These are phyloP conservation scores for Pilatotrama ljubarskyi DNA, from an alignment of 768 basidiomycete genomes.

Conservation along the genomic window DNA sequence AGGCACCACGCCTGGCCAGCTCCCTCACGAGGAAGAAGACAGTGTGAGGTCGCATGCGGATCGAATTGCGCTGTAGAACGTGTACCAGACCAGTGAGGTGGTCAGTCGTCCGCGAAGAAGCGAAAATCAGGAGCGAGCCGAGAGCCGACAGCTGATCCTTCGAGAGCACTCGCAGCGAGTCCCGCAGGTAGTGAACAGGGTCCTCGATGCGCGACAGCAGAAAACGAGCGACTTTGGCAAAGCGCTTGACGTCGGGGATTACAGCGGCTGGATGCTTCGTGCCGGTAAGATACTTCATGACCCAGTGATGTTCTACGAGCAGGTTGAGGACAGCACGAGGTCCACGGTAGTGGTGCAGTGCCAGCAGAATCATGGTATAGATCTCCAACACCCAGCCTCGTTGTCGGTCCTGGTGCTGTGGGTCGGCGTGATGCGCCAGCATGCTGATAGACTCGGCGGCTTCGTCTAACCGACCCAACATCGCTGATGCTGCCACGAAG, in stretches of 20 bases:
- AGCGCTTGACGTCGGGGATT: background rate
- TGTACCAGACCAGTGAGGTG: slow-evolving; percentile 43
- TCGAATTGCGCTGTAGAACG: slow-evolving; percentile 39
- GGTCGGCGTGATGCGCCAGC: slow-evolving; percentile 1
- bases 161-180: slow-evolving; percentile 33
- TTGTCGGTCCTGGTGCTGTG: slow-evolving; percentile 18
- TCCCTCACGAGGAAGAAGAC: slow-evolving; percentile 37
- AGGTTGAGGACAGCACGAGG: slow-evolving; percentile 38
- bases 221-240: background rate
- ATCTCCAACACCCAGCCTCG: slow-evolving; percentile 30
- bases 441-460: slow-evolving; percentile 33
- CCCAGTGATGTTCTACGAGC: slow-evolving; percentile 41
- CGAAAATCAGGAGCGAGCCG: slow-evolving; percentile 1
- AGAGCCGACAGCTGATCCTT: slow-evolving; percentile 31
- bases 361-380: slow-evolving; percentile 41
- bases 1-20: slow-evolving; percentile 42
- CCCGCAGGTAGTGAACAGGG: slow-evolving; percentile 28
- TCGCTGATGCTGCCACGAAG: slow-evolving; percentile 35
- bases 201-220: slow-evolving; percentile 1
- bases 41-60: slow-evolving; percentile 33
- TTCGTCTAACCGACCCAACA: slow-evolving; percentile 38
- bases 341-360: slow-evolving; percentile 36
- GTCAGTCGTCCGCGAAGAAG: background rate
- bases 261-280: background rate
- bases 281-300: background rate